Conservation (phyloP, 768 basidiomycete genomes). For the Pulveroboletus sp. region DNA sequence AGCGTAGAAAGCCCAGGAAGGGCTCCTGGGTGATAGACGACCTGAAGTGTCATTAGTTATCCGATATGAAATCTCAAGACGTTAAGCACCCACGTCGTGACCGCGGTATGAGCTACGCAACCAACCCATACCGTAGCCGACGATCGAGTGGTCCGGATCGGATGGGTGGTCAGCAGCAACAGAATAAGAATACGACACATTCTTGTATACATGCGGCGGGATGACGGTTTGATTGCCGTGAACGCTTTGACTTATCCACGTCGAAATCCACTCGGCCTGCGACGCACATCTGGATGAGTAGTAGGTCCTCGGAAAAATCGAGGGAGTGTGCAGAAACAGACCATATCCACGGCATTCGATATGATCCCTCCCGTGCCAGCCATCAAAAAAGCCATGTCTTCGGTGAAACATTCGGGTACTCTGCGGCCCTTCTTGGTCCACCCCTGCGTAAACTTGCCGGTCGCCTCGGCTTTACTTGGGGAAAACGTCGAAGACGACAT, state of each 20-base stretch:
- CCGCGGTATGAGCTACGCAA: conserved; percentile 35
- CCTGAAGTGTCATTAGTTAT: conserved; percentile 19
- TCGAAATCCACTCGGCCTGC: conserved; percentile 39
- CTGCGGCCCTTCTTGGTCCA: conserved; percentile 33
- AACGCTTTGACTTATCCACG: conserved; percentile 34
- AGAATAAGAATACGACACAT: conserved; percentile 31
- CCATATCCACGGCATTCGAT: conserved; percentile 42
- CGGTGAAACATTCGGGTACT: conserved; percentile 32
- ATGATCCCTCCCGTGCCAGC: conserved; percentile 45
- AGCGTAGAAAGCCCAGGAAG: conserved; percentile 33
- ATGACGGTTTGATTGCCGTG: conserved; percentile 32
- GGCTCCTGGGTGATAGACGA: conserved; percentile 33
- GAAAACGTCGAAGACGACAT: conserved; percentile 42
- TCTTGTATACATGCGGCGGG: conserved; percentile 27
- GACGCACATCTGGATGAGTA: background rate
- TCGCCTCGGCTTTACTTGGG: conserved; percentile 27
- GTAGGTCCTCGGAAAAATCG: background rate
- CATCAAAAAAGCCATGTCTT: conserved; percentile 20
- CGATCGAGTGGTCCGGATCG: conserved; percentile 25
- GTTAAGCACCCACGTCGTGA: conserved; percentile 33
- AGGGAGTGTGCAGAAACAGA: conserved; percentile 11
- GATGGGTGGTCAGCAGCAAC: conserved; percentile 14
- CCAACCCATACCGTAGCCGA: conserved; percentile 45
- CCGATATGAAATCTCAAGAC: background rate
- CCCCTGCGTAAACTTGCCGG: conserved; percentile 32